A percentile compares a stretch with the other conserved stretches of the same genome.
Evolutionary conservation across 441 rosid genomes (phyloP).

Genomic region (Syzygium syzygioides): DNA sequence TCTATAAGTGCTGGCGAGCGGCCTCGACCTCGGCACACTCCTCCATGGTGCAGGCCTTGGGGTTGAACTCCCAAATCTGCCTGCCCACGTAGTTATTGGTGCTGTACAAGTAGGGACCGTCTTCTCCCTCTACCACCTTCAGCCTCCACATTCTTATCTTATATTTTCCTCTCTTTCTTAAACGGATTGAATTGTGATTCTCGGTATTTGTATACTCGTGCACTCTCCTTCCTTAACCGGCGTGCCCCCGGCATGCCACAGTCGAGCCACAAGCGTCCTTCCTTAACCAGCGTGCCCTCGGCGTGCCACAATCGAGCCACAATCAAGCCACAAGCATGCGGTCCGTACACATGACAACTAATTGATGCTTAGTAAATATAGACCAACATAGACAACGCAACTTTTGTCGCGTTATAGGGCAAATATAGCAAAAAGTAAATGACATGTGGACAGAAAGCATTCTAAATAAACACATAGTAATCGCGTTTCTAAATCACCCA

Average conservation of each 20-base stretch:
- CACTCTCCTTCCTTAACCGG: neutral
- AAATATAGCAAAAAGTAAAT: neutral
- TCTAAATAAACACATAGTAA: neutral
- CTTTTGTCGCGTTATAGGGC: neutral
- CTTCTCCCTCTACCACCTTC: slow-evolving; percentile 35
- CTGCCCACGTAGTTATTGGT: slow-evolving; percentile 50
- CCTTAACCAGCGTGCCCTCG: too few relatives aligned
- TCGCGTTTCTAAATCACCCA: neutral
- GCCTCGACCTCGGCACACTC: slow-evolving; percentile 38
- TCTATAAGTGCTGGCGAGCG: slow-evolving; percentile 32
- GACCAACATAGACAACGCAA: neutral
- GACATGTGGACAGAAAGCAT: neutral
- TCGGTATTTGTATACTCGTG: neutral
- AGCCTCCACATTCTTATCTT: slow-evolving; percentile 39
- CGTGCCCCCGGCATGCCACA: too few relatives aligned
- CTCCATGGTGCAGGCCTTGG: slow-evolving; percentile 29
- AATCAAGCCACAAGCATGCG: too few relatives aligned
- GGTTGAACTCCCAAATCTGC: slow-evolving; percentile 55
- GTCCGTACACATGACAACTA: too few relatives aligned
- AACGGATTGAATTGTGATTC: neutral
- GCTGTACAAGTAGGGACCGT: slow-evolving; percentile 39
- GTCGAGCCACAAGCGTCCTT: neutral
- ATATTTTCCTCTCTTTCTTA: neutral
- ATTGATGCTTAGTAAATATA: too few relatives aligned
- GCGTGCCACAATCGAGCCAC: too few relatives aligned